These are phyloP conservation scores for Rhodotorula mucilaginosa DNA, from an alignment of 1,284 basidiomycete species.

Conservation along the genomic window DNA sequence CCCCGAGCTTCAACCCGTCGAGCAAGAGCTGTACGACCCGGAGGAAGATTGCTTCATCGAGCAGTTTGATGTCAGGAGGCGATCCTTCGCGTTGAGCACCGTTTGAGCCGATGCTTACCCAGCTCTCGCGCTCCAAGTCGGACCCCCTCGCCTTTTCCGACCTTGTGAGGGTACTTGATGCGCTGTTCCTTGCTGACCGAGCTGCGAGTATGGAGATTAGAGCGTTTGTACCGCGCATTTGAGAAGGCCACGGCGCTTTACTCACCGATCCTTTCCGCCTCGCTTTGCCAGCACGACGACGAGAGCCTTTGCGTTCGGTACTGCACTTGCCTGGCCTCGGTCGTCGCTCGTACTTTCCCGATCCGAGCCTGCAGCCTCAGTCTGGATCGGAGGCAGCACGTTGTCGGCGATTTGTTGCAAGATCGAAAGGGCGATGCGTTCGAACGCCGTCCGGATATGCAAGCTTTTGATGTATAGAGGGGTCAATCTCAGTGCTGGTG, in stretches of 20 bases:
- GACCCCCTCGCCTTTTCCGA: conserved; percentile 10
- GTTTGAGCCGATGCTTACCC: conserved; percentile 6
- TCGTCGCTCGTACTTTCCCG: neutral
- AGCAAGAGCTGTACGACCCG: conserved; percentile 31
- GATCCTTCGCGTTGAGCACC: too few relatives aligned
- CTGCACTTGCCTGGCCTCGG: neutral
- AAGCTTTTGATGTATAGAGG: neutral
- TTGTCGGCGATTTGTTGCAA: conserved; percentile 15
- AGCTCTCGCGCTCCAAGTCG: conserved; percentile 28
- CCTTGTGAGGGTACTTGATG: conserved; percentile 21
- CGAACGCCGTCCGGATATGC: conserved; percentile 19
- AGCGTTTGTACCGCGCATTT: neutral
- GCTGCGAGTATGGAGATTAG: rapidly evolving
- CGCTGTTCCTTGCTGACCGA: neutral
- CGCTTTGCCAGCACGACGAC: conserved; percentile 17
- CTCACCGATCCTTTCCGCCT: neutral
- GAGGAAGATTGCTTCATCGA: conserved; percentile 22
- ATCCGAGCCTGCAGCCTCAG: neutral
- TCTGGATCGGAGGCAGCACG: neutral
- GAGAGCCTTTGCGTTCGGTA: neutral
- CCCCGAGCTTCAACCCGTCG: conserved; percentile 19
- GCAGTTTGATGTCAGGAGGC: neutral
- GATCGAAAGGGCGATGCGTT: conserved; percentile 25
- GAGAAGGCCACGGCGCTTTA: neutral
- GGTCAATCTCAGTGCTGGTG: too few relatives aligned